These are phyloP conservation scores for Perkinsus marinus DNA, from an alignment of 169 alveolate species.

Conservation along the genomic window DNA sequence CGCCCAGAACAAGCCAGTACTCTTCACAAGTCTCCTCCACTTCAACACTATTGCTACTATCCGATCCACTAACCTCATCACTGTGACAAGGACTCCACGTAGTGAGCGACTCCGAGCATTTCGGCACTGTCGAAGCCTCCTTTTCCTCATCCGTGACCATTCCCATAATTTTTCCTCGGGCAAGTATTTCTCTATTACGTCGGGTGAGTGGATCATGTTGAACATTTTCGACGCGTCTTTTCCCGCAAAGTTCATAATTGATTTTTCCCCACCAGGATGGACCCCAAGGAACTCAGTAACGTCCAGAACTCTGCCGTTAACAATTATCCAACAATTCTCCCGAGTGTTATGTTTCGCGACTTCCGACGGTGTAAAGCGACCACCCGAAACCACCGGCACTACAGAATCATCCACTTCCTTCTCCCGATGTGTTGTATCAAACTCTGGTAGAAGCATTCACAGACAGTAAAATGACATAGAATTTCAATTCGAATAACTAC, in stretches of 20 bases:
- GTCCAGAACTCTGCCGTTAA: slow-evolving; percentile 41
- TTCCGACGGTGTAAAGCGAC: background rate
- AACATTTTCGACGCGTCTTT: slow-evolving; percentile 20
- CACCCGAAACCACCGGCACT: background rate
- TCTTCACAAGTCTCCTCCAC: background rate
- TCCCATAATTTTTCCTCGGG: background rate
- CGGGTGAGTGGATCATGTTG: slow-evolving; percentile 1
- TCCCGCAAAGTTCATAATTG: slow-evolving; percentile 40
- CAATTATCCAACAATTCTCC: slow-evolving; percentile 42
- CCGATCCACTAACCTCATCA: background rate
- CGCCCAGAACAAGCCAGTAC: background rate
- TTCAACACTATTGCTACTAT: background rate
- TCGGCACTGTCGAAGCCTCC: background rate
- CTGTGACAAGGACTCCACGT: too few relatives aligned
- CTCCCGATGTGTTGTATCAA: too few relatives aligned
- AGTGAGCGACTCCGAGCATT: too few relatives aligned
- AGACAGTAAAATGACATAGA: too few relatives aligned
- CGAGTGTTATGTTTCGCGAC: slow-evolving; percentile 35
- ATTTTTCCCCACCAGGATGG: slow-evolving; percentile 58
- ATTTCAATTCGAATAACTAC: too few relatives aligned
- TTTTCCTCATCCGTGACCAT: background rate
- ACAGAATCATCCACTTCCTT: background rate
- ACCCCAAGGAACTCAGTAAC: slow-evolving; percentile 33
- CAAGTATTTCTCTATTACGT: background rate
- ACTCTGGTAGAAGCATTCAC: too few relatives aligned